Conservation (phyloP, 768 basidiomycete genomes). For the Trametes maxima region DNA sequence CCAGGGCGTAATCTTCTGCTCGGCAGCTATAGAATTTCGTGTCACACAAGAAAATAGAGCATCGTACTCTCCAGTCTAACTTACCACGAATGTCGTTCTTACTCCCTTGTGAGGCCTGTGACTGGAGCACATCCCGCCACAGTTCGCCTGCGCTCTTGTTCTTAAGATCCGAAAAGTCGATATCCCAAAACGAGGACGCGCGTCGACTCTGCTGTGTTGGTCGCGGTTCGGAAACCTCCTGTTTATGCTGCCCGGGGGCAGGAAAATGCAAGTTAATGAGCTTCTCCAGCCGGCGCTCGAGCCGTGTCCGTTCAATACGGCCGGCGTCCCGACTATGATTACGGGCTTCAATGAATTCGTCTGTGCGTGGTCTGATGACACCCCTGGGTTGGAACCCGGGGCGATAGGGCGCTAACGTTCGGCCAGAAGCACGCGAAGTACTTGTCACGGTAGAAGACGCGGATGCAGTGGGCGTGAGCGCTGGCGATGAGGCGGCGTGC, state of each 20-base stretch:
- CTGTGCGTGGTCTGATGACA: conserved; percentile 76
- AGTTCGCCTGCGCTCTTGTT: conserved; percentile 68
- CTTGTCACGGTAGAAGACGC: conserved; percentile 23
- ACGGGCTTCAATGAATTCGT: conserved; percentile 67
- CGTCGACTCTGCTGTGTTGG: conserved; percentile 38
- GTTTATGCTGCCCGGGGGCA: conserved; percentile 24
- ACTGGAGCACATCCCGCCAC: conserved; percentile 63
- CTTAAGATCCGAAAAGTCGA: conserved; percentile 58
- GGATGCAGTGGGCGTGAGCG: conserved; percentile 22
- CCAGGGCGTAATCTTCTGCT: conserved; percentile 96
- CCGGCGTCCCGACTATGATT: conserved; percentile 43
- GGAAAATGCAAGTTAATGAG: conserved; percentile 75
- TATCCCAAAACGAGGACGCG: conserved; percentile 73
- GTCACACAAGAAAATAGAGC: not conserved
- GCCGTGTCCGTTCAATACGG: conserved; percentile 78
- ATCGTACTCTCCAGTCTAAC: not conserved
- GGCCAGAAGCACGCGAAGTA: conserved; percentile 27
- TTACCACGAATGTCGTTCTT: conserved; percentile 72
- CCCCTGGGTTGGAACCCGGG: conserved; percentile 95
- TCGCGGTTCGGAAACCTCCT: conserved; percentile 4
- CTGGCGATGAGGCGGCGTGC: conserved; percentile 13
- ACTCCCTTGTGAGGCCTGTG: conserved; percentile 44
- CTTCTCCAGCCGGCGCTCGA: conserved; percentile 88
- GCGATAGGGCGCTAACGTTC: conserved; percentile 65
- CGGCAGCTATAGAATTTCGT: conserved; percentile 53